Percentiles rank a stretch among this genome's conserved stretches.
These are phyloP conservation scores for Coniophora puteana DNA, from an alignment of 1,284 basidiomycete genomes.

Conservation along the genomic window DNA sequence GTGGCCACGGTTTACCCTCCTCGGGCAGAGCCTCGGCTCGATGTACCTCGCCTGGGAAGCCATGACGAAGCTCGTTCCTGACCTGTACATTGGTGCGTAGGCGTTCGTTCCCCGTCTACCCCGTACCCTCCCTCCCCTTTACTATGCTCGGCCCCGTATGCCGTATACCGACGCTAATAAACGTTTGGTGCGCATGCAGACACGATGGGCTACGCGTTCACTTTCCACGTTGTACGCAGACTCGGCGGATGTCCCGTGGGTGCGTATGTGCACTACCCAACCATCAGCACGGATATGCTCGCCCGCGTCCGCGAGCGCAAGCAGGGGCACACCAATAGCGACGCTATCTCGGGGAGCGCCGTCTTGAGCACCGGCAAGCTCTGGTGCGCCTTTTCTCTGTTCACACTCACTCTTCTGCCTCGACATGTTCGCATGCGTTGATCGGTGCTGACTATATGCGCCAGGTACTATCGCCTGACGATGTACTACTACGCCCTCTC, in stretches of 20 bases:
- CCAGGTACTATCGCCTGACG: constrained; percentile 87
- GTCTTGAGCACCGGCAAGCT: constrained; percentile 70
- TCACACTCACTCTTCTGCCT: background rate
- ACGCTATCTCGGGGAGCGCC: constrained; percentile 54
- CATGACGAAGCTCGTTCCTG: constrained; percentile 70
- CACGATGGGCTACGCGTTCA: constrained; percentile 98
- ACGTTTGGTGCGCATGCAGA: constrained; percentile 46
- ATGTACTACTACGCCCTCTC: constrained; percentile 80
- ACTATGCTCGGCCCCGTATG: constrained; percentile 5
- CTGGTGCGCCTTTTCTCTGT: constrained; percentile 37
- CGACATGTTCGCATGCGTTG: background rate
- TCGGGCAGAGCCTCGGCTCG: constrained; percentile 90
- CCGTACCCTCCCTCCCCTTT: background rate
- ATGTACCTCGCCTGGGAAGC: constrained; percentile 84
- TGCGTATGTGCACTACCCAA: constrained; percentile 96
- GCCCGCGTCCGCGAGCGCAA: constrained; percentile 66
- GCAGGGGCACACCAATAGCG: constrained; percentile 67
- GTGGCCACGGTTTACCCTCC: constrained; percentile 87
- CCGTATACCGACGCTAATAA: background rate
- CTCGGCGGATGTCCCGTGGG: constrained; percentile 72
- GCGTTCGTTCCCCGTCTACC: background rate
- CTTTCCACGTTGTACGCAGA: constrained; percentile 73
- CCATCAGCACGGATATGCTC: constrained; percentile 94
- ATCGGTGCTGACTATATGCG: constrained; percentile 1
- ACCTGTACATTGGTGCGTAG: constrained; percentile 82